These are phyloP conservation scores for Cercospora zeina DNA, from an alignment of 2,329 filamentous ascomycete genomes.

Conservation along the genomic window DNA sequence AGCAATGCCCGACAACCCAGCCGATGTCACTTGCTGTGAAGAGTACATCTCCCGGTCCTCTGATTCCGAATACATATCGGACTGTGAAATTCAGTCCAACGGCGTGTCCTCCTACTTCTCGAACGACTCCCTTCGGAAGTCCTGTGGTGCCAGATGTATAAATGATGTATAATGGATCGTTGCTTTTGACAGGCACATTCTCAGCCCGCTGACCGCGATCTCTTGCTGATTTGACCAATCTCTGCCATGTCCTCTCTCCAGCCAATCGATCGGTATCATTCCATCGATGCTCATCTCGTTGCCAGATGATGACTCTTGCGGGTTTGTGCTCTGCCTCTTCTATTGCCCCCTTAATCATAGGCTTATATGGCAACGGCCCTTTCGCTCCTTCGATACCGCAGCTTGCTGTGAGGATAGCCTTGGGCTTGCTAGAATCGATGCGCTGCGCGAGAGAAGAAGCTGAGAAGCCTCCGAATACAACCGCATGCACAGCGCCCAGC, in stretches of 20 bases:
- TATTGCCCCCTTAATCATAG: conserved; percentile 73
- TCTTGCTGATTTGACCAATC: conserved; percentile 68
- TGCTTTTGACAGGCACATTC: conserved; percentile 75
- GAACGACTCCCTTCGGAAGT: conserved; percentile 74
- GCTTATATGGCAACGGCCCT: conserved; percentile 73
- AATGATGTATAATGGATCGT: conserved; percentile 83
- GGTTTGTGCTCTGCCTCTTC: conserved; percentile 69
- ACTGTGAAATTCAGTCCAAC: conserved; percentile 82
- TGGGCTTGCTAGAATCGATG: conserved; percentile 78
- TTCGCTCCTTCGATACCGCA: conserved; percentile 89
- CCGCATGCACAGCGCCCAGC: conserved; percentile 82
- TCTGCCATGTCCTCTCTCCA: conserved; percentile 78
- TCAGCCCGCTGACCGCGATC: conserved; percentile 67
- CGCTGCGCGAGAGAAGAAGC: conserved; percentile 78
- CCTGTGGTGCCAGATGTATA: conserved; percentile 67
- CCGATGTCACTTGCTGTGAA: conserved; percentile 84
- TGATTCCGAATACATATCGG: conserved; percentile 77
- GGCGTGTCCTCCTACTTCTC: conserved; percentile 82
- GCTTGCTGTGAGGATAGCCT: conserved; percentile 79
- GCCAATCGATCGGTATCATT: conserved; percentile 63
- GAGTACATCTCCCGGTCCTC: conserved; percentile 79
- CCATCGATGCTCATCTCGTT: conserved; percentile 76
- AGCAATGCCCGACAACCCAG: conserved; percentile 85
- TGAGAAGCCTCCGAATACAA: conserved; percentile 92
- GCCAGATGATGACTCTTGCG: conserved; percentile 73